Conservation (phyloP, 768 basidiomycete genomes). For the Udeniomyces megalosporus region DNA sequence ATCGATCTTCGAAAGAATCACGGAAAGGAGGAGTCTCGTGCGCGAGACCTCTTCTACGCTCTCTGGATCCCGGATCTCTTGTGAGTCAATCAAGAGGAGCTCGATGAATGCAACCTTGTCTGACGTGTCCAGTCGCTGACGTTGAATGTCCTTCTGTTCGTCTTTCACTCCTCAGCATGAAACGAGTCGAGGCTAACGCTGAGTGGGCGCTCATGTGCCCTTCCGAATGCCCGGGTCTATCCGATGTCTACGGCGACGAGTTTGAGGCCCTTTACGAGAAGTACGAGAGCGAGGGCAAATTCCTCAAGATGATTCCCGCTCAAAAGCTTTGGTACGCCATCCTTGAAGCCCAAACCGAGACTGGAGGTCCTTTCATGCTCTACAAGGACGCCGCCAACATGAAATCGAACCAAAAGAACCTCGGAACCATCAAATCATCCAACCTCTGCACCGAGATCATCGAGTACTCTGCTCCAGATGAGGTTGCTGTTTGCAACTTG, state of each 20-base stretch:
- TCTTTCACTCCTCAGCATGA: slow-evolving; percentile 49
- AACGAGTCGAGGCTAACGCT: slow-evolving; percentile 72
- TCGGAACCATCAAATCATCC: slow-evolving; percentile 97
- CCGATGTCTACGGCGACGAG: slow-evolving; percentile 75
- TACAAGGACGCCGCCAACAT: slow-evolving; percentile 93
- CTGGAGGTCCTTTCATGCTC: slow-evolving; percentile 96
- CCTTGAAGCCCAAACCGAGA: slow-evolving; percentile 92
- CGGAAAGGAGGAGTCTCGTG: slow-evolving; percentile 92
- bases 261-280: slow-evolving; percentile 71
- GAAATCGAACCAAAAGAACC: slow-evolving; percentile 96
- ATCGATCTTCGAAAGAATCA: slow-evolving; percentile 97
- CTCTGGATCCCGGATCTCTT: slow-evolving; percentile 97
- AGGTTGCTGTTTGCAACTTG: slow-evolving; percentile 95
- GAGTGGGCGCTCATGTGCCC: slow-evolving; percentile 98
- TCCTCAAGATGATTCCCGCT: slow-evolving; percentile 56
- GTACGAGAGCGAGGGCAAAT: slow-evolving; percentile 71
- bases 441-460: slow-evolving; percentile 99
- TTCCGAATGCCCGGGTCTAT: slow-evolving; percentile 78
- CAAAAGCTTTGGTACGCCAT: slow-evolving; percentile 99
- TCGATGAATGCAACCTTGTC: no score
- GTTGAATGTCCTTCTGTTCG: background rate
- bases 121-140: background rate
- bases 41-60: slow-evolving; percentile 92
- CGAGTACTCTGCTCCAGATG: slow-evolving; percentile 92
- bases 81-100: slow-evolving; percentile 37